Conservation (phyloP, 768 basidiomycete species). For the Leucocoprinus sp. region DNA sequence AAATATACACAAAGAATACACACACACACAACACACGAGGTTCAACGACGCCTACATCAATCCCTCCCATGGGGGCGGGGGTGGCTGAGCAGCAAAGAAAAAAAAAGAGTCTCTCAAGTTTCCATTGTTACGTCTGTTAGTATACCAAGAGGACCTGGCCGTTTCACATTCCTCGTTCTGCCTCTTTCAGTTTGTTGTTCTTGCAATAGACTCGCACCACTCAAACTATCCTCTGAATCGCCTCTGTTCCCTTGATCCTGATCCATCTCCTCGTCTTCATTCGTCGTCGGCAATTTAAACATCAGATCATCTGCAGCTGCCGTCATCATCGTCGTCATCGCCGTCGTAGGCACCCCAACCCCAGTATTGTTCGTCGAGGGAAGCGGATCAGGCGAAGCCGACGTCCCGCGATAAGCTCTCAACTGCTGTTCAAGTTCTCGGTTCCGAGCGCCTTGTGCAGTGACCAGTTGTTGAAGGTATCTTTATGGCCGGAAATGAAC, state of each 20-base stretch:
- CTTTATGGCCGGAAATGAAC: conserved; percentile 21
- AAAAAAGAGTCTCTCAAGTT: no score
- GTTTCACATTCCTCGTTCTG: conserved; percentile 17
- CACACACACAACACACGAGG: no score
- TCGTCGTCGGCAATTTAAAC: conserved; percentile 11
- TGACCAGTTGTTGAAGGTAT: conserved; percentile 82
- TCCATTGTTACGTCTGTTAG: no score
- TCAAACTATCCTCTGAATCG: conserved; percentile 3
- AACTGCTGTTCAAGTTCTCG: conserved; percentile 73
- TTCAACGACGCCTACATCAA: no score
- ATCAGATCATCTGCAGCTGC: neutral
- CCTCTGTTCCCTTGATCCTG: conserved; percentile 12
- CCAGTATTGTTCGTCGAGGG: conserved; percentile 3
- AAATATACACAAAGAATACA: no score
- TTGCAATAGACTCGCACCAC: conserved; percentile 5
- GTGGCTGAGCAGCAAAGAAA: no score
- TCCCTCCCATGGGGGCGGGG: no score
- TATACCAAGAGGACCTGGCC: no score
- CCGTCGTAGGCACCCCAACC: neutral
- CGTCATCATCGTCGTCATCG: neutral
- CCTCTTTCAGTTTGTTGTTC: conserved; percentile 15
- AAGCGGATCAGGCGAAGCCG: conserved; percentile 1
- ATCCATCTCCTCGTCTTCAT: conserved; percentile 17
- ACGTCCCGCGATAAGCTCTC: conserved; percentile 29
- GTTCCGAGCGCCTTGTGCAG: conserved; percentile 69